A percentile compares a stretch with the other conserved stretches of the same genome.
These are phyloP conservation scores for Debaryomyces tyrocola DNA, from an alignment of 805 yeast species.

Conservation along the genomic window DNA sequence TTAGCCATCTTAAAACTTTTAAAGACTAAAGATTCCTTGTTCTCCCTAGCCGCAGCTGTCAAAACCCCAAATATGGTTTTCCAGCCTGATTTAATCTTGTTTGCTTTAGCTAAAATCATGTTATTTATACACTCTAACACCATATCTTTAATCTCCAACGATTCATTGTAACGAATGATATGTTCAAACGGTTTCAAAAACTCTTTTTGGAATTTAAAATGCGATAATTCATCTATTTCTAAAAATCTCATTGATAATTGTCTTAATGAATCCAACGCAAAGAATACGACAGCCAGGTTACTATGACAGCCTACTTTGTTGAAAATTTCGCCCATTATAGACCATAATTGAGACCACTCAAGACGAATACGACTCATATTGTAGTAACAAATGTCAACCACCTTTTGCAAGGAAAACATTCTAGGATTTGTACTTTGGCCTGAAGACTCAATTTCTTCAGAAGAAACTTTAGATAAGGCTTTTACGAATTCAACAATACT, in stretches of 20 bases:
- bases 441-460: conserved; percentile 88
- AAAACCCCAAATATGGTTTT: conserved; percentile 79
- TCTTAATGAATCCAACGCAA: conserved; percentile 91
- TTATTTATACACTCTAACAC: conserved; percentile 86
- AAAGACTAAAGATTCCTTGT: conserved; percentile 56
- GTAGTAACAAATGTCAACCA: conserved; percentile 96
- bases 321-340: conserved; percentile 86
- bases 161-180: conserved; percentile 66
- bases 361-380: conserved; percentile 95
- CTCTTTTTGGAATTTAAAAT: conserved; percentile 93
- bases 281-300: conserved; percentile 74
- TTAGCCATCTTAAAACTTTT: conserved; percentile 65
- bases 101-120: conserved; percentile 75
- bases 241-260: conserved; percentile 91
- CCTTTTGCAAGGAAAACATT: conserved; percentile 88
- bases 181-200: conserved; percentile 88
- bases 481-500: conserved; percentile 86
- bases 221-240: conserved; percentile 90
- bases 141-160: conserved; percentile 78
- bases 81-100: conserved; percentile 90
- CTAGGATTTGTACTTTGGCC: conserved; percentile 82
- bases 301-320: conserved; percentile 79
- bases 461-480: conserved; percentile 82
- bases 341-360: conserved; percentile 97
- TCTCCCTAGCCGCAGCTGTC: conserved; percentile 66